These are phyloP conservation scores for Daldinia sp. DNA, from an alignment of 2,329 filamentous ascomycete genomes.

Conservation along the genomic window DNA sequence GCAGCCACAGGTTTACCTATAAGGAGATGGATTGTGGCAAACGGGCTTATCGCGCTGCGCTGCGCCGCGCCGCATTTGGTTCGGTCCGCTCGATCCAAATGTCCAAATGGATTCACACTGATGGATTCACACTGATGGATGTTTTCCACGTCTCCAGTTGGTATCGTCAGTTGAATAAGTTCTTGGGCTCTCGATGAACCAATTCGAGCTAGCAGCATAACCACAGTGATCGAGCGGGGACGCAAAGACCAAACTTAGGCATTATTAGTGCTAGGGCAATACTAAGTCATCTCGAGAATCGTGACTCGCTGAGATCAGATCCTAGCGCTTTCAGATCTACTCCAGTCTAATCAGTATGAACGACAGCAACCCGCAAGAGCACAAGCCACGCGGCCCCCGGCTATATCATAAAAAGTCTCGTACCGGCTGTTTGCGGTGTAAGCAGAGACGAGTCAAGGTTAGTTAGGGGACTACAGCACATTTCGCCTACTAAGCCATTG, in stretches of 20 bases:
- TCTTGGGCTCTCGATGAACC: constrained; percentile 4
- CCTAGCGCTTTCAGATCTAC: constrained; percentile 1
- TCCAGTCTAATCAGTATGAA: constrained; percentile 20
- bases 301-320: neutral
- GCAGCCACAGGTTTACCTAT: constrained; percentile 8
- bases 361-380: constrained; percentile 32
- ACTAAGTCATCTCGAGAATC: neutral
- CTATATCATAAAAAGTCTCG: constrained; percentile 49
- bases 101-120: constrained; percentile 2
- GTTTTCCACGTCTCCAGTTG: constrained; percentile 6
- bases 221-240: neutral
- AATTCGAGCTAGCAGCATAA: neutral
- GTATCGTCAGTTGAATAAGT: constrained; percentile 11
- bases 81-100: constrained; percentile 15
- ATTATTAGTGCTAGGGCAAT: neutral
- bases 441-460: constrained; percentile 46
- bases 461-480: constrained; percentile 3
- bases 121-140: neutral
- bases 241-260: neutral
- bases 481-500: constrained; percentile 3
- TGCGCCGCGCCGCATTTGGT: constrained; percentile 16
- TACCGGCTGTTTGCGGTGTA: constrained; percentile 45
- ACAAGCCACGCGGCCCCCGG: constrained; percentile 44
- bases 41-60: neutral
- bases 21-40: constrained; percentile 21